phyloP scores from a whole-genome alignment of 495 filamentous ascomycete species.

The Xylaria grammica region DNA sequence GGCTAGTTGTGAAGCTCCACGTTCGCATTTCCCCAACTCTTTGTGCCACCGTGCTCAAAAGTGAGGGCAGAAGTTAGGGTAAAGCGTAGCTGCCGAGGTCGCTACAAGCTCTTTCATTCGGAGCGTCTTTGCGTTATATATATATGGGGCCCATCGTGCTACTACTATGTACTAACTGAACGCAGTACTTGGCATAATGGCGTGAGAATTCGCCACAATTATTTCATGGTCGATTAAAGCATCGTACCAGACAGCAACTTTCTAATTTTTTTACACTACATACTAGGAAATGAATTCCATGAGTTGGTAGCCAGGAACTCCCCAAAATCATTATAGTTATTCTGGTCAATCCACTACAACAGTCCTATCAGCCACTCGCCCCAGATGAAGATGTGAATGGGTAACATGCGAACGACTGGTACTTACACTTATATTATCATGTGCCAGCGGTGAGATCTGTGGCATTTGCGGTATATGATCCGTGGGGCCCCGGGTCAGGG shows the following conservation, averaged over 20 bases:
- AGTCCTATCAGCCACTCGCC: not conserved
- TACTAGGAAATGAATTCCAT: constrained; percentile 18
- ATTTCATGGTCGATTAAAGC: not conserved
- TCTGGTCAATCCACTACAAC: constrained; percentile 21
- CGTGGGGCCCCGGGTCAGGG: constrained; percentile 27
- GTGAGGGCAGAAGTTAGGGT: no score
- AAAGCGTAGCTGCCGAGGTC: not conserved
- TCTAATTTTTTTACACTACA: constrained; percentile 8
- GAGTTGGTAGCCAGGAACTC: constrained; percentile 19
- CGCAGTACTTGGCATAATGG: not conserved
- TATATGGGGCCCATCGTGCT: not conserved
- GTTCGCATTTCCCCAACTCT: no score
- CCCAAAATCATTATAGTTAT: constrained; percentile 14
- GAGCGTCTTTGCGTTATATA: not conserved
- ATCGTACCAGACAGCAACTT: not conserved
- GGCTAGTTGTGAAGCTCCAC: no score
- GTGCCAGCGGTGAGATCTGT: constrained; percentile 20
- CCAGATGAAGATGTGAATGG: not conserved
- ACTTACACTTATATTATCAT: constrained; percentile 21
- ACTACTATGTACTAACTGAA: no score
- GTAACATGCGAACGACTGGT: not conserved
- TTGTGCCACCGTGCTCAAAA: not conserved
- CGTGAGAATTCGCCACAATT: not conserved
- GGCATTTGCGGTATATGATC: constrained; percentile 16
- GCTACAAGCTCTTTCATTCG: not conserved